Base-by-base conservation (phyloP, 169 alveolate species). In the Plasmodium blacklocki region DNA sequence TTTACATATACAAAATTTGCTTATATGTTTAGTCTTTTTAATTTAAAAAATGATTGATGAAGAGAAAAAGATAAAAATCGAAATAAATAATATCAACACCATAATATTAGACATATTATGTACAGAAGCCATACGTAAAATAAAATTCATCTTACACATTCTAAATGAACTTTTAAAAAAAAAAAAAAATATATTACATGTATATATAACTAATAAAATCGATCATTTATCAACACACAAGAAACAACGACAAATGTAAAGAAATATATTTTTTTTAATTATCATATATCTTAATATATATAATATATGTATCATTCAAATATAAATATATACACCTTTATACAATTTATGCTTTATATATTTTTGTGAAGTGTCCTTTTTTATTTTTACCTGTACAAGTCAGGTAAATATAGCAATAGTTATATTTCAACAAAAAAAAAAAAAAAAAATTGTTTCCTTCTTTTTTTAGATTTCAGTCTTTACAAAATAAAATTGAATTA, bases 111-210 rank as follows among this genome's bases (percentile, higher is more conserved):
- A 78, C 64, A 78, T 66, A 2, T 59, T 78, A 23, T 78, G 89
- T 23, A 43, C 78, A 66, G 89, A 78, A 52, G 89, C 64, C 26
- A 50, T 78, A 78, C 29, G 89, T 23, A 78, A 78, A 59, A 78
- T 78, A 47, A 78, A 78, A 59, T 78, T 78, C 59, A 66, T 78
- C 39, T 47, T 78, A 26, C 89, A 78, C 67, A 60, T 78, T 8
- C 54, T 78, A 45, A 78, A 71, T 29, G 78, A 78, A 58, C 29
- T 64, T 18, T 32, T 78, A 47, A 67, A 78, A 52, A 78, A 78
- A 49, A 78, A 78, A 66, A 78, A 67, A 14, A 63, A 78, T 58
- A 66, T 78, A 43, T 66, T 78, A 70, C 89, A 78, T 78, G 89
- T 63, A 14, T 78, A 78, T 26, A 50, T 78, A 67, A 78, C 78